These are phyloP conservation scores for Fusarium domesticum DNA, from an alignment of 2,329 filamentous ascomycete species.

Conservation along the genomic window DNA sequence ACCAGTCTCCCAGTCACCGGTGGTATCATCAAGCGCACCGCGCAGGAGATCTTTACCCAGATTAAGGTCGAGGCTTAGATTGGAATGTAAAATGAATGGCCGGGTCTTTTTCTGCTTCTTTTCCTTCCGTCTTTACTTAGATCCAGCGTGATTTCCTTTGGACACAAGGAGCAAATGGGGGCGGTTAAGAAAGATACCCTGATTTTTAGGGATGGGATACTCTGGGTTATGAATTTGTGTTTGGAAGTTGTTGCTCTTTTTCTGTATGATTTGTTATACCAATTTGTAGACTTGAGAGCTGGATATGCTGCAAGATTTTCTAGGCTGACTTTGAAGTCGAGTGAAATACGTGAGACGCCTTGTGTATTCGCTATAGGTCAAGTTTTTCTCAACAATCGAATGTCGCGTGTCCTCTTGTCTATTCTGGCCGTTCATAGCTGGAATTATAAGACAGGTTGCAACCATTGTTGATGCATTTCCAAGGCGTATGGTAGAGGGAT, in stretches of 20 bases:
- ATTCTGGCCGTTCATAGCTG: no score
- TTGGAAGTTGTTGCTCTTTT: slow-evolving; percentile 1
- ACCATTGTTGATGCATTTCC: no score
- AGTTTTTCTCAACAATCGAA: neutral
- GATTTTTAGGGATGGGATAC: slow-evolving; percentile 8
- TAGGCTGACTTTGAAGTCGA: neutral
- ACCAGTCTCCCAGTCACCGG: slow-evolving; percentile 85
- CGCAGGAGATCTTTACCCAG: slow-evolving; percentile 61
- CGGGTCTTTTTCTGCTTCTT: slow-evolving; percentile 2
- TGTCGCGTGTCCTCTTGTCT: neutral
- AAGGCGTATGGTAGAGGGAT: no score
- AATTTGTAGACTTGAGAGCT: slow-evolving; percentile 21
- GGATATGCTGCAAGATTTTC: slow-evolving; percentile 3
- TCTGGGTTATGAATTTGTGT: slow-evolving; percentile 5
- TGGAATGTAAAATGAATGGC: neutral
- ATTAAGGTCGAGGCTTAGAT: slow-evolving; percentile 20
- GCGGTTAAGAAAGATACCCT: slow-evolving; percentile 16
- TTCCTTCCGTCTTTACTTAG: slow-evolving; percentile 3
- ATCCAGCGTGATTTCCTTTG: slow-evolving; percentile 5
- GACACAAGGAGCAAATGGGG: slow-evolving; percentile 14
- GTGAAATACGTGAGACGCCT: neutral
- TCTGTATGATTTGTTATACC: slow-evolving; percentile 17
- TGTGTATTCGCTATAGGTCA: no score
- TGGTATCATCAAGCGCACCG: slow-evolving; percentile 84
- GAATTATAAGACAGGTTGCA: slow-evolving; percentile 4